phyloP scores from a whole-genome alignment of 345 rosid genomes.

The Adansonia digitata region DNA sequence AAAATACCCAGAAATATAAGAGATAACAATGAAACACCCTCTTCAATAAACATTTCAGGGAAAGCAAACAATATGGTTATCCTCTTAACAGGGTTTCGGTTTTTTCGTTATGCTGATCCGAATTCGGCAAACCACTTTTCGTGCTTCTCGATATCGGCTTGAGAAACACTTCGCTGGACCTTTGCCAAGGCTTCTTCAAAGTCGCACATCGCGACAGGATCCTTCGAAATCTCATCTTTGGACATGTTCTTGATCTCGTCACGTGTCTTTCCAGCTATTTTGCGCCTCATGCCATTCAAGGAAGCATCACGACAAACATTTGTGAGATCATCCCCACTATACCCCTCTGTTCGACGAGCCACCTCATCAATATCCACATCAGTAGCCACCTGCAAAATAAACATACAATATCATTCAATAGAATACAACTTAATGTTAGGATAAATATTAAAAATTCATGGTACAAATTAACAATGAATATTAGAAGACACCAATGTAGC shows the following conservation, averaged over 20 bases:
- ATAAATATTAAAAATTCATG: background rate
- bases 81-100: background rate
- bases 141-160: slow-evolving; percentile 84
- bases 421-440: background rate
- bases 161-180: slow-evolving; percentile 95
- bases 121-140: slow-evolving; percentile 97
- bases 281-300: slow-evolving; percentile 98
- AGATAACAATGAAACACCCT: background rate
- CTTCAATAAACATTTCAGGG: background rate
- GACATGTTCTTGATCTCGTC: slow-evolving; percentile 99
- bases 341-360: slow-evolving; percentile 85
- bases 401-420: background rate
- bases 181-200: slow-evolving; percentile 90
- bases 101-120: slow-evolving; percentile 64
- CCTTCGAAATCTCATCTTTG: slow-evolving; percentile 95
- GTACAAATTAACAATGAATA: background rate
- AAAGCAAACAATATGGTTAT: background rate
- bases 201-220: slow-evolving; percentile 99
- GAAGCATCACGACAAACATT: slow-evolving; percentile 98
- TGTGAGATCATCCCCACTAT: slow-evolving; percentile 99
- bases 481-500: too few relatives aligned
- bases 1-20: background rate
- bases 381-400: slow-evolving; percentile 54
- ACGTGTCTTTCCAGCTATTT: slow-evolving; percentile 96
- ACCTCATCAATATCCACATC: slow-evolving; percentile 92